Conservation (phyloP, 805 yeast species). For the Myxozyma kluyveri region DNA sequence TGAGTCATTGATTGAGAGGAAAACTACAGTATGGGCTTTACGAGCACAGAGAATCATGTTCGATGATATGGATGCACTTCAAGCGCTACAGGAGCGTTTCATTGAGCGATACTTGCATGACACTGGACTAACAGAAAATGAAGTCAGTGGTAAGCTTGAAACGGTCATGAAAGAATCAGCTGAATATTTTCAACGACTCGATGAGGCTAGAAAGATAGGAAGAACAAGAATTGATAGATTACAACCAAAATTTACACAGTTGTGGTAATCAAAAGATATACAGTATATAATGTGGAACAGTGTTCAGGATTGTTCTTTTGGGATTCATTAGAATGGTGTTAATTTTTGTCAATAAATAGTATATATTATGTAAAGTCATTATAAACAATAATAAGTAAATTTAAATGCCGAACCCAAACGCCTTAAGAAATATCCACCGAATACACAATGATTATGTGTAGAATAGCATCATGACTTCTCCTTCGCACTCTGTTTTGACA, state of each 20-base stretch:
- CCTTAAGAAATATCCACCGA: neutral
- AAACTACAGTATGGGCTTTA: conserved; percentile 13
- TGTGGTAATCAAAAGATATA: neutral
- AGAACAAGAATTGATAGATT: no score
- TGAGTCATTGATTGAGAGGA: conserved; percentile 5
- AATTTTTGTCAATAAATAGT: conserved; percentile 1
- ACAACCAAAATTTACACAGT: no score
- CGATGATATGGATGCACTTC: neutral
- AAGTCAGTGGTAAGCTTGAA: conserved; percentile 5
- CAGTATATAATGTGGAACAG: neutral
- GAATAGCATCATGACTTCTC: conserved; percentile 29
- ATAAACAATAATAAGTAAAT: neutral
- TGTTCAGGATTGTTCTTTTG: neutral
- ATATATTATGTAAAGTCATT: neutral
- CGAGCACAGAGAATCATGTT: conserved; percentile 10
- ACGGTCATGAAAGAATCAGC: conserved; percentile 3
- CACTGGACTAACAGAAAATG: neutral
- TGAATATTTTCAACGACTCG: neutral
- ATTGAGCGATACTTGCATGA: conserved; percentile 1
- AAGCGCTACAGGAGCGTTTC: conserved; percentile 2
- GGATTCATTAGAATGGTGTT: neutral
- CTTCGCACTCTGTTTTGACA: conserved; percentile 35
- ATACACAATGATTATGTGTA: neutral
- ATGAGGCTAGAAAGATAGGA: neutral
- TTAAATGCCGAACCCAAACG: neutral